These are phyloP conservation scores for Solanum hybrid DNA, from an alignment of 305 asterid species.

Conservation along the genomic window DNA sequence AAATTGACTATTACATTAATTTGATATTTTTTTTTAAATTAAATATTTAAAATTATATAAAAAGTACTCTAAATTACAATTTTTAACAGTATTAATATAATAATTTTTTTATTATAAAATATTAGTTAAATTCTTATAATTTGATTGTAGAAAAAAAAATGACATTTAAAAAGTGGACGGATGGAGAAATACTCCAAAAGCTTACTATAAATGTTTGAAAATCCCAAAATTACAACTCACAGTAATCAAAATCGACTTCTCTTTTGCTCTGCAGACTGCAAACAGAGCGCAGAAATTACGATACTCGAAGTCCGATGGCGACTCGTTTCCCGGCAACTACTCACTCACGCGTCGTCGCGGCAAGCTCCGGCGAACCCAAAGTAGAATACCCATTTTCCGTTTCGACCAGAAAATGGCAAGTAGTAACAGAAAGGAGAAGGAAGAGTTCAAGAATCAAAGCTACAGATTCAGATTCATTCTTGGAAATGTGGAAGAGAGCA, in stretches of 20 bases:
- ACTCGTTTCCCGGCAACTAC: constrained; percentile 22
- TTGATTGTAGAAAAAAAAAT: too few relatives aligned
- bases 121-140: too few relatives aligned
- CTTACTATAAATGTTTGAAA: background rate
- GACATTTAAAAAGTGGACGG: background rate
- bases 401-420: constrained; percentile 11
- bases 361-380: constrained; percentile 41
- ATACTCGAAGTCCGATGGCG: constrained; percentile 30
- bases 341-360: constrained; percentile 15
- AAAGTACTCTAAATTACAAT: too few relatives aligned
- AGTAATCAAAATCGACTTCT: constrained; percentile 18
- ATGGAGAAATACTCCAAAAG: background rate
- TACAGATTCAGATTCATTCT: constrained; percentile 56
- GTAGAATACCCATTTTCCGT: constrained; percentile 15
- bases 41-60: too few relatives aligned
- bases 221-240: constrained; percentile 4
- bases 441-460: constrained; percentile 32
- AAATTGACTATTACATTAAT: too few relatives aligned
- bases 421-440: background rate
- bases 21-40: too few relatives aligned
- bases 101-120: too few relatives aligned
- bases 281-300: background rate
- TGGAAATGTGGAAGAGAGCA: constrained; percentile 92
- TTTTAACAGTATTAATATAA: too few relatives aligned
- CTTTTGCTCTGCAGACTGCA: background rate